A percentile compares a stretch with the other conserved stretches of the same genome.
phyloP scores from a whole-genome alignment of 2,329 filamentous ascomycete genomes.

The Periconia sp. region DNA sequence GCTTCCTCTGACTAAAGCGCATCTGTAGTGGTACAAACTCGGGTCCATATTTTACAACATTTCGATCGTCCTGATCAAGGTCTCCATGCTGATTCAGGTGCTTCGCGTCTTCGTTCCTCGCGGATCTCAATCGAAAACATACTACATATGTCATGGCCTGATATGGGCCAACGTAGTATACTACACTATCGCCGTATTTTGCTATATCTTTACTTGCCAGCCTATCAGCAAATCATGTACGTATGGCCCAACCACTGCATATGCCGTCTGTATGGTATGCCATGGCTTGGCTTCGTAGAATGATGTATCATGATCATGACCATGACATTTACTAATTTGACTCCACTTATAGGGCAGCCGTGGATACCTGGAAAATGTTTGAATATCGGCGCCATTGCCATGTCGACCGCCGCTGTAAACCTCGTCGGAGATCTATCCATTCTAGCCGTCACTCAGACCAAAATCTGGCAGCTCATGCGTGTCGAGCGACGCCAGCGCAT shows the following conservation, averaged over 20 bases:
- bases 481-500: constrained; percentile 6
- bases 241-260: neutral
- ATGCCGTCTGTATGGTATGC: neutral
- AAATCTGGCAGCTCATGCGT: constrained; percentile 15
- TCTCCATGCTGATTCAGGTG: constrained; percentile 16
- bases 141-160: constrained; percentile 8
- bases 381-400: constrained; percentile 7
- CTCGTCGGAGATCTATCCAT: constrained; percentile 13
- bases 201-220: constrained; percentile 14
- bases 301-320: no score
- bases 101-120: constrained; percentile 15
- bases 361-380: constrained; percentile 14
- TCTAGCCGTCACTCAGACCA: constrained; percentile 11
- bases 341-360: constrained; percentile 5
- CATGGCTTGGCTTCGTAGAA: neutral
- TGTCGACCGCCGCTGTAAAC: constrained; percentile 10
- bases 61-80: constrained; percentile 14
- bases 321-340: no score
- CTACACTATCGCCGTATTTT: constrained; percentile 10
- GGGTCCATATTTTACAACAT: constrained; percentile 17
- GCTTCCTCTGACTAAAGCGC: neutral
- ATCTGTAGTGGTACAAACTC: constrained; percentile 9
- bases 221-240: constrained; percentile 11
- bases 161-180: constrained; percentile 10
- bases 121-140: constrained; percentile 14